Percentiles rank a stretch among this genome's conserved stretches.
Conservation (phyloP, 2,329 filamentous ascomycete species). For the Fusarium proliferatum region DNA sequence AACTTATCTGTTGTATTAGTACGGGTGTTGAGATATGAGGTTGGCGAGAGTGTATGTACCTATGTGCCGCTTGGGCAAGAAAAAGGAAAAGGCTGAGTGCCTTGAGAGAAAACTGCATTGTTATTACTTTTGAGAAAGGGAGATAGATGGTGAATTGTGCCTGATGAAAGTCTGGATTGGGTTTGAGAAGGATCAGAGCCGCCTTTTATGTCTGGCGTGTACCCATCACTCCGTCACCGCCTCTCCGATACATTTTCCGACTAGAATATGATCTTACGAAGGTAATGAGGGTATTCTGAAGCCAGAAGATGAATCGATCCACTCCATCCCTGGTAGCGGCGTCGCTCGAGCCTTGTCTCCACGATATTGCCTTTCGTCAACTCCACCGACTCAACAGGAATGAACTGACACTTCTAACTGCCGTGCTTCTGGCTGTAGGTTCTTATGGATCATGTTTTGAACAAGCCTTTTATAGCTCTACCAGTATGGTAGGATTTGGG, state of each 20-base stretch:
- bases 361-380: not conserved
- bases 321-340: not conserved
- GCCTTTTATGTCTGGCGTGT: not conserved
- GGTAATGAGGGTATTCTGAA: not conserved
- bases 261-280: not conserved
- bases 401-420: not conserved
- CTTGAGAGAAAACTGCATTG: not conserved
- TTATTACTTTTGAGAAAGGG: accelerated
- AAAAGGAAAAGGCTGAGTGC: not conserved
- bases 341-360: not conserved
- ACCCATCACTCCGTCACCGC: not conserved
- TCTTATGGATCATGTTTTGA: accelerated
- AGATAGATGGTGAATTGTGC: not conserved
- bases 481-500: not conserved
- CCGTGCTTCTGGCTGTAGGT: not conserved
- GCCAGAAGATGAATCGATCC: not conserved
- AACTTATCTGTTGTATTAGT: not conserved
- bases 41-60: not conserved
- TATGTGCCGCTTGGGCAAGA: not conserved
- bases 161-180: not conserved
- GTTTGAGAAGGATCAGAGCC: not conserved
- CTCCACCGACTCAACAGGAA: not conserved
- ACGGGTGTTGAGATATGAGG: not conserved
- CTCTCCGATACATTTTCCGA: too few species aligned
- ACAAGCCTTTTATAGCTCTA: accelerated